Evolutionary conservation across 805 yeast species (phyloP).

Genomic region (Ogataea sp.): DNA sequence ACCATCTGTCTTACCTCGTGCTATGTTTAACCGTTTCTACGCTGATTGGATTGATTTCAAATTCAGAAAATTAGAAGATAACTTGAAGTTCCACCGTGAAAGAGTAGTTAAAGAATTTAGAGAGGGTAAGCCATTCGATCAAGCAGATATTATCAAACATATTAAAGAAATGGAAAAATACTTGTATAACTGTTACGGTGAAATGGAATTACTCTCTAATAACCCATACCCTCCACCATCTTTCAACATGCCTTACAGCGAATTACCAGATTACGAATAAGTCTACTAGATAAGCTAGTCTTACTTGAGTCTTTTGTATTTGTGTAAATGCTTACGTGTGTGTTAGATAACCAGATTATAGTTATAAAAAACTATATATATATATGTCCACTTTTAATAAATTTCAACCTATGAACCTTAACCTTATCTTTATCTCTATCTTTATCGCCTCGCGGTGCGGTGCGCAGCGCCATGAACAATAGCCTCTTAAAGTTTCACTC

Average conservation of each 20-base stretch:
- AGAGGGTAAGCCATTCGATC: conserved; percentile 21
- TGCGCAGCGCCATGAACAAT: too few species aligned
- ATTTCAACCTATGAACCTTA: too few species aligned
- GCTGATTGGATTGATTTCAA: conserved; percentile 28
- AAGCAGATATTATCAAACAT: conserved; percentile 17
- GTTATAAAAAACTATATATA: too few species aligned
- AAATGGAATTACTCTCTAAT: conserved; percentile 25
- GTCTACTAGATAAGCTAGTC: too few species aligned
- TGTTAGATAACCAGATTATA: too few species aligned
- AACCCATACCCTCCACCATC: conserved; percentile 22
- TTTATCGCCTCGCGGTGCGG: too few species aligned
- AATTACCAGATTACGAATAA: conserved; percentile 4
- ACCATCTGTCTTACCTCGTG: conserved; percentile 27
- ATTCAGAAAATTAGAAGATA: conserved; percentile 21
- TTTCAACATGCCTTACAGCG: conserved; percentile 18
- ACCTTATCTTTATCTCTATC: background rate
- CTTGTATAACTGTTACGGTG: conserved; percentile 21
- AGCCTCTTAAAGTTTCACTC: too few species aligned
- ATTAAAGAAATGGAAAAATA: conserved; percentile 23
- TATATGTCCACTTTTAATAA: too few species aligned
- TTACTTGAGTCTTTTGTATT: background rate
- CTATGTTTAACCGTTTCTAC: conserved; percentile 24
- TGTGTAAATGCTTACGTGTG: too few species aligned
- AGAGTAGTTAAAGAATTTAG: conserved; percentile 9
- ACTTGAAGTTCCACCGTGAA: conserved; percentile 14